A percentile compares a stretch with the other conserved stretches of the same genome.
phyloP scores from a whole-genome alignment of 441 rosid species.

The Metrosideros polymorpha region DNA sequence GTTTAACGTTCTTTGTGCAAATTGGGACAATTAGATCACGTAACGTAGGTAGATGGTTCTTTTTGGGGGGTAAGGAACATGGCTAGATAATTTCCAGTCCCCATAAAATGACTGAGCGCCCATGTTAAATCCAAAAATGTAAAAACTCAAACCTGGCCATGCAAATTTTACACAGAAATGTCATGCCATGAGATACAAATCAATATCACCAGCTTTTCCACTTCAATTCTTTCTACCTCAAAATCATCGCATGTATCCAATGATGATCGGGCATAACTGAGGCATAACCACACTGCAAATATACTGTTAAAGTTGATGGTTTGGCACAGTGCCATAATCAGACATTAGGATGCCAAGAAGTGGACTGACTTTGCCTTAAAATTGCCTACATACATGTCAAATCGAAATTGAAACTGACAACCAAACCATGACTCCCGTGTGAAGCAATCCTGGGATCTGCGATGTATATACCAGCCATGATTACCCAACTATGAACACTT shows the following conservation, averaged over 20 bases:
- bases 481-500: constrained; percentile 20
- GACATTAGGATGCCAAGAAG: neutral
- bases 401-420: neutral
- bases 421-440: neutral
- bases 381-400: neutral
- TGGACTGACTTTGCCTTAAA: neutral
- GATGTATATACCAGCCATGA: neutral
- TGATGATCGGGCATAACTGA: neutral
- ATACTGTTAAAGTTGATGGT: neutral
- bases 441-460: neutral
- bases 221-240: neutral
- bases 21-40: neutral
- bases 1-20: neutral
- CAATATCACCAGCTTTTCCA: neutral
- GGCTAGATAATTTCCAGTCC: neutral
- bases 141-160: neutral
- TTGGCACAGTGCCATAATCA: neutral
- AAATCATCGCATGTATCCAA: neutral
- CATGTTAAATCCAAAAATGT: neutral
- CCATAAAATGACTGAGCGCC: neutral
- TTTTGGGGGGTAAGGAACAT: neutral
- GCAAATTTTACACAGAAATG: neutral
- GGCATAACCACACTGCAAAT: neutral
- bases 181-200: neutral
- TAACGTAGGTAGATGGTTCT: neutral